Percentiles rank a stretch among this genome's conserved stretches.
Evolutionary conservation across 805 yeast species (phyloP).

Genomic region (Sporopachydermia quercuum): DNA sequence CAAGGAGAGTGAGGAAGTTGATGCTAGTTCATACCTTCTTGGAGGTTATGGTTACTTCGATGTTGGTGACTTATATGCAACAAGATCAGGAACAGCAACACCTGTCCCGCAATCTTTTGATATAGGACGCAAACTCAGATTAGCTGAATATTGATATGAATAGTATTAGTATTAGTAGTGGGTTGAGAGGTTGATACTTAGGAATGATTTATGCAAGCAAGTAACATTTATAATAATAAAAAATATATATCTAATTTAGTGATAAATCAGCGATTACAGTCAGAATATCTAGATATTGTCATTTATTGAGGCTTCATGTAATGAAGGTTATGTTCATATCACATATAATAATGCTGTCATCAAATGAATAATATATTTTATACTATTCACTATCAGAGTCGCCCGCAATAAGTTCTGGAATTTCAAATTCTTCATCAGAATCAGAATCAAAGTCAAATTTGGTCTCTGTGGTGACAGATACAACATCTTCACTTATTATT

Average conservation of each 20-base stretch:
- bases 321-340: neutral
- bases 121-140: conserved; percentile 46
- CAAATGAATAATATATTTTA: too few relatives aligned
- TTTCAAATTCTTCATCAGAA: neutral
- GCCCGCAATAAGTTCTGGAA: neutral
- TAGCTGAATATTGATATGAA: conserved; percentile 51
- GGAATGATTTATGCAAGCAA: too few relatives aligned
- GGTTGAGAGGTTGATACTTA: too few relatives aligned
- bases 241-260: neutral
- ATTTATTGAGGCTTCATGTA: too few relatives aligned
- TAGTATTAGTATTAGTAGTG: too few relatives aligned
- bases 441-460: neutral
- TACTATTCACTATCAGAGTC: neutral
- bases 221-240: too few relatives aligned
- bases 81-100: conserved; percentile 42
- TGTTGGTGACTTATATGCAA: conserved; percentile 42
- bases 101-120: conserved; percentile 35
- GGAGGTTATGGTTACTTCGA: conserved; percentile 88
- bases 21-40: conserved; percentile 29
- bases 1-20: conserved; percentile 24
- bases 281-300: too few relatives aligned
- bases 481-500: too few relatives aligned
- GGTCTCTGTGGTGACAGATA: too few relatives aligned
- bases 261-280: neutral
- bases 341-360: neutral